Percentiles rank a stretch among this genome's conserved stretches.
phyloP scores from a whole-genome alignment of 2,329 filamentous ascomycete species.

The Talaromyces islandicus region DNA sequence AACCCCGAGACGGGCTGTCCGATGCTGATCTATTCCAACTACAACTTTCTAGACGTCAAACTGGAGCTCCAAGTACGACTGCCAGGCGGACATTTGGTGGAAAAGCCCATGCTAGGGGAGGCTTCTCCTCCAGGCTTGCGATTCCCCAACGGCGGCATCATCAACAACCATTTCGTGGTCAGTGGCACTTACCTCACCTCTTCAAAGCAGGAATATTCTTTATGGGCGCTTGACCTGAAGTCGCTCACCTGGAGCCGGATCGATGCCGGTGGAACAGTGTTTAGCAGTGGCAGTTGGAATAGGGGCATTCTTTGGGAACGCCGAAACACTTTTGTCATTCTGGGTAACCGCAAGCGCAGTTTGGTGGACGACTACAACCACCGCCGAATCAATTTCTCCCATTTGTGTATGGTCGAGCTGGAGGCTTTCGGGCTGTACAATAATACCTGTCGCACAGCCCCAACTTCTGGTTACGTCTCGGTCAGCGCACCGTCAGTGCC shows the following conservation, averaged over 20 bases:
- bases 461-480: slow-evolving; percentile 78
- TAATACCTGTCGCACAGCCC: slow-evolving; percentile 73
- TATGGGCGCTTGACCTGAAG: slow-evolving; percentile 88
- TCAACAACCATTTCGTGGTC: slow-evolving; percentile 94
- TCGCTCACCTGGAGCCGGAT: slow-evolving; percentile 92
- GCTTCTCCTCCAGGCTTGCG: slow-evolving; percentile 87
- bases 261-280: slow-evolving; percentile 88
- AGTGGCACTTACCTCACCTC: slow-evolving; percentile 96
- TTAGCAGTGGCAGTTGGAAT: slow-evolving; percentile 97
- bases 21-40: slow-evolving; percentile 98
- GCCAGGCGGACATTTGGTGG: slow-evolving; percentile 74
- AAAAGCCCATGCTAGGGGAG: slow-evolving; percentile 75
- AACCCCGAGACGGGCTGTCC: slow-evolving; percentile 43
- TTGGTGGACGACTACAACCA: slow-evolving; percentile 98
- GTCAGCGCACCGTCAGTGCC: slow-evolving; percentile 66
- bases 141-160: slow-evolving; percentile 92
- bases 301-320: slow-evolving; percentile 88
- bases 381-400: slow-evolving; percentile 92
- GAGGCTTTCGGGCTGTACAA: slow-evolving; percentile 97
- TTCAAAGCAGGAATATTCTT: slow-evolving; percentile 94
- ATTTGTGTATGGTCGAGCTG: slow-evolving; percentile 93
- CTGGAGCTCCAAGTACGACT: slow-evolving; percentile 84
- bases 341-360: slow-evolving; percentile 88
- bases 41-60: slow-evolving; percentile 97
- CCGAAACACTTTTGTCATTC: slow-evolving; percentile 89